Conservation (phyloP, 2,329 filamentous ascomycete genomes). For the Xylariales sp. region DNA sequence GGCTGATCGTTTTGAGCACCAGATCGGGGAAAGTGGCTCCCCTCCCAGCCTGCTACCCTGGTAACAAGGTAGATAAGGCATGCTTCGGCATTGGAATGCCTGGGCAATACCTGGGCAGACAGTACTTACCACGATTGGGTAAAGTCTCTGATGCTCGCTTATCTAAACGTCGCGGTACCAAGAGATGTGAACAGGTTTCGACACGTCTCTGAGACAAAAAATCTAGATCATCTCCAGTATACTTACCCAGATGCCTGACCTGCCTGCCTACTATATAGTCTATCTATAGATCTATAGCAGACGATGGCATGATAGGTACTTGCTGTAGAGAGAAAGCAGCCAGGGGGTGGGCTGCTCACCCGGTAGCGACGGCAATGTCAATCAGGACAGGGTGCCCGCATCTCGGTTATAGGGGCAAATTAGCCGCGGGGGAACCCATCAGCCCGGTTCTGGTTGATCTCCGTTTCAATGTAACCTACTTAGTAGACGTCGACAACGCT, state of each 20-base stretch:
- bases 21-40: background rate
- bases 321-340: too few relatives aligned
- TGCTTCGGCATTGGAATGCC: background rate
- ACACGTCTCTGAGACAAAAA: background rate
- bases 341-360: background rate
- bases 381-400: conserved; percentile 3
- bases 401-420: conserved; percentile 14
- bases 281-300: background rate
- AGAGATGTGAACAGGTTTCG: background rate
- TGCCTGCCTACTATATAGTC: background rate
- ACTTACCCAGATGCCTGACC: background rate
- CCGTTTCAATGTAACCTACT: conserved; percentile 21
- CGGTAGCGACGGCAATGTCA: conserved; percentile 4
- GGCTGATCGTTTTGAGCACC: conserved; percentile 10
- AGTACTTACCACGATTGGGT: background rate
- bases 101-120: background rate
- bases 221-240: too few relatives aligned
- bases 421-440: conserved; percentile 18
- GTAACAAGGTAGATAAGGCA: background rate
- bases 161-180: background rate
- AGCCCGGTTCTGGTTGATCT: conserved; percentile 19
- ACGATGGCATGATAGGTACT: background rate
- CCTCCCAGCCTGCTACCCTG: background rate
- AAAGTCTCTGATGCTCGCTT: too few relatives aligned
- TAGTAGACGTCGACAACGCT: background rate